phyloP scores from a whole-genome alignment of 768 basidiomycete genomes.

The Imleria badia region DNA sequence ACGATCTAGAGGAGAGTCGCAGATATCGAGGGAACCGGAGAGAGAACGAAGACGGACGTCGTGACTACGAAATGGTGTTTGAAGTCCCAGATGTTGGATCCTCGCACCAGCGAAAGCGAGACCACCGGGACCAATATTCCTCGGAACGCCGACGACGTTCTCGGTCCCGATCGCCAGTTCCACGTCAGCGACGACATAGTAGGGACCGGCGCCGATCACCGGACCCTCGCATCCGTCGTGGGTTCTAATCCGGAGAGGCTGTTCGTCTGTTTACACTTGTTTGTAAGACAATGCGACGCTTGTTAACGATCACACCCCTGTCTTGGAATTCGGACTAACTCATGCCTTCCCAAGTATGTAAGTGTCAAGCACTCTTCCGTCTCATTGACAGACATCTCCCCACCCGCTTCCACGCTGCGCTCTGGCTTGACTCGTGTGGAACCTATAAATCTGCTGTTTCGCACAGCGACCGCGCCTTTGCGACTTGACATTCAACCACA shows the following conservation, averaged over 20 bases:
- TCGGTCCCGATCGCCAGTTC: slow-evolving; percentile 25
- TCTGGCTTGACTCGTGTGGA: slow-evolving; percentile 4
- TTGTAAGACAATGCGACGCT: slow-evolving; percentile 14
- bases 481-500: slow-evolving; percentile 1
- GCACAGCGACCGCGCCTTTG: not conserved
- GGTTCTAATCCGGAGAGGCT: slow-evolving; percentile 3
- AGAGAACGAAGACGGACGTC: slow-evolving; percentile 32
- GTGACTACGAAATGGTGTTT: slow-evolving; percentile 78
- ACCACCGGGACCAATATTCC: slow-evolving; percentile 41
- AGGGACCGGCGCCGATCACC: slow-evolving; percentile 36
- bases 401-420: not conserved
- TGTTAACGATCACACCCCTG: slow-evolving; percentile 3
- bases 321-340: slow-evolving; percentile 16
- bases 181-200: slow-evolving; percentile 25
- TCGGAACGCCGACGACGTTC: slow-evolving; percentile 24
- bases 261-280: slow-evolving; percentile 22
- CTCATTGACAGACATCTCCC: not conserved
- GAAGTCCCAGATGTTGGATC: slow-evolving; percentile 53
- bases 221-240: slow-evolving; percentile 31
- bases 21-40: slow-evolving; percentile 50
- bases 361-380: slow-evolving; percentile 11
- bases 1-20: slow-evolving; percentile 71
- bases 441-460: slow-evolving; percentile 21
- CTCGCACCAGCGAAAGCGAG: slow-evolving; percentile 42
- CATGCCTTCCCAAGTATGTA: slow-evolving; percentile 17